These are phyloP conservation scores for Juncus effusus DNA, from an alignment of 176 grass and related monocot genomes.

Conservation along the genomic window DNA sequence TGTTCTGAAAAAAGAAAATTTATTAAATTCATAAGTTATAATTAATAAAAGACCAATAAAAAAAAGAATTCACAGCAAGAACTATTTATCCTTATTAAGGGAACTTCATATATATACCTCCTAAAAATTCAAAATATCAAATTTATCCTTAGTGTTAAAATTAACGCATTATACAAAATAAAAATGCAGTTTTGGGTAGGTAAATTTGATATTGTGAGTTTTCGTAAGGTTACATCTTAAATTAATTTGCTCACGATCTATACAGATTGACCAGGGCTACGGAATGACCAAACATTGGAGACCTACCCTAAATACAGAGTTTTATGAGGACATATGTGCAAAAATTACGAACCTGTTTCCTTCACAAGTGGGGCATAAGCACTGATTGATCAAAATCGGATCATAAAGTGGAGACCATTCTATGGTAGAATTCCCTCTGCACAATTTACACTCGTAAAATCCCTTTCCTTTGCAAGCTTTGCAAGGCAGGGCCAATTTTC, in stretches of 20 bases:
- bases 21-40: not conserved
- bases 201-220: too few relatives aligned
- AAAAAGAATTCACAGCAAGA: not conserved
- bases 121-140: not conserved
- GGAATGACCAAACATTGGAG: slow-evolving; percentile 1
- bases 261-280: not conserved
- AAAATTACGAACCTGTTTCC: slow-evolving; percentile 49
- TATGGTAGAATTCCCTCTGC: slow-evolving; percentile 57
- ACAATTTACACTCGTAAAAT: slow-evolving; percentile 76
- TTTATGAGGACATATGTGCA: not conserved
- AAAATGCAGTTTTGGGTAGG: not conserved
- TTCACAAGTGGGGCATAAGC: slow-evolving; percentile 91
- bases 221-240: too few relatives aligned
- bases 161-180: not conserved
- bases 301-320: not conserved
- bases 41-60: slow-evolving; percentile 1
- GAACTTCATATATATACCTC: not conserved
- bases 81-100: not conserved
- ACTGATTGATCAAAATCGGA: slow-evolving; percentile 78
- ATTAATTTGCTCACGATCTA: not conserved
- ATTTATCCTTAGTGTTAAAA: not conserved
- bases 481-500: slow-evolving; percentile 61
- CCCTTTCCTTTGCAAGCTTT: slow-evolving; percentile 70
- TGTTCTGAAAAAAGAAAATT: slow-evolving; percentile 35
- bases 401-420: slow-evolving; percentile 86